Percentiles rank a stretch among this genome's conserved stretches.
These are phyloP conservation scores for Ceratobasidium sp. DNA, from an alignment of 1,284 basidiomycete genomes.

Conservation along the genomic window DNA sequence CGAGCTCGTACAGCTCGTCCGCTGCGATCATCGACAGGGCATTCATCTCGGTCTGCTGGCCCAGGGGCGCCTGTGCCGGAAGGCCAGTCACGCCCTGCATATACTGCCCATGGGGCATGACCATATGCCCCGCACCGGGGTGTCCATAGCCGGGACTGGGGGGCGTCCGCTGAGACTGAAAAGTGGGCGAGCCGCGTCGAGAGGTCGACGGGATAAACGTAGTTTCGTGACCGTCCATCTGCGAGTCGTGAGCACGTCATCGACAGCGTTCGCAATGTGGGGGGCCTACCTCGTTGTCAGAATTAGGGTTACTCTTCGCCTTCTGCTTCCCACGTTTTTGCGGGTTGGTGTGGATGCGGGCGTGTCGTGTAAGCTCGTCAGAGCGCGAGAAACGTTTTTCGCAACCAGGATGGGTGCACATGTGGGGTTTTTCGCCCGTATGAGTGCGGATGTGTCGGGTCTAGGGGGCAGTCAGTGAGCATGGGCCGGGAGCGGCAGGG, in stretches of 20 bases:
- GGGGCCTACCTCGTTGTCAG: slow-evolving; percentile 41
- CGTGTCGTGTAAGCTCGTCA: slow-evolving; percentile 96
- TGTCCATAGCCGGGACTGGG: slow-evolving; percentile 32
- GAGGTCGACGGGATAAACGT: slow-evolving; percentile 6
- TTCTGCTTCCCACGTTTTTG: slow-evolving; percentile 42
- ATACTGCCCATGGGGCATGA: slow-evolving; percentile 14
- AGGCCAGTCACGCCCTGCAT: slow-evolving; percentile 3
- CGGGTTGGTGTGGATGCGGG: slow-evolving; percentile 78
- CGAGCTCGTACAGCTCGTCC: slow-evolving; percentile 86
- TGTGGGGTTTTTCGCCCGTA: slow-evolving; percentile 97
- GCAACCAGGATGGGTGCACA: slow-evolving; percentile 92
- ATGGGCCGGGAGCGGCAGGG: slow-evolving; percentile 41
- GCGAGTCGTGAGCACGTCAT: background rate
- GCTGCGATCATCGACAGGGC: slow-evolving; percentile 82
- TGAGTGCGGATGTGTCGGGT: slow-evolving; percentile 98
- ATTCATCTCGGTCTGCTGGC: slow-evolving; percentile 46
- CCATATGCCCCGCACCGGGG: slow-evolving; percentile 2
- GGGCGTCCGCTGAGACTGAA: slow-evolving; percentile 29
- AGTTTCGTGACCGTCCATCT: slow-evolving; percentile 18
- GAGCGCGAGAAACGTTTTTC: slow-evolving; percentile 98
- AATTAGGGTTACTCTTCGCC: slow-evolving; percentile 42
- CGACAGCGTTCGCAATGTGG: background rate
- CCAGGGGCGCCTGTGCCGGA: background rate
- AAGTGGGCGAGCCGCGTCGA: slow-evolving; percentile 32
- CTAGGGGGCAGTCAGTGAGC: slow-evolving; percentile 59